Evolutionary conservation across 2,329 filamentous ascomycete genomes (phyloP), one percentile per base, ranked within the genome.

Genomic region (Cercospora sp.): DNA sequence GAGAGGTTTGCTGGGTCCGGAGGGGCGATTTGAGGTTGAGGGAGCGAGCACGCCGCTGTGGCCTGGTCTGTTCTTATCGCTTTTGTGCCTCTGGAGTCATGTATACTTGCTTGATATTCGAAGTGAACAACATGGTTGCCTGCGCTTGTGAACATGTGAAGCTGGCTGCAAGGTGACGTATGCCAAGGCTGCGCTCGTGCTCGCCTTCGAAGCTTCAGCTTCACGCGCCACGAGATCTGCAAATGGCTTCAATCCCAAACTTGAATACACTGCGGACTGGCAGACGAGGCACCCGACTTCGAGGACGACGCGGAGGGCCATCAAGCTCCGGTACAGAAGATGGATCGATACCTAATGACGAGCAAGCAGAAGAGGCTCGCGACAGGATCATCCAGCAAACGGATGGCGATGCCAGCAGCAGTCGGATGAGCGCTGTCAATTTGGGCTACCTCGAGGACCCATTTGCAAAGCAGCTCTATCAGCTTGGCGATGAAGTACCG

Each of bases 351-450:
- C 28, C 42, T 7, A 59, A 51, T 13, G 66, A 63, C 51, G 73
- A 77, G 64, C 76, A 78, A 62, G 73, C 75, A 26, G 77, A 79
- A 66, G 74, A 74, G 9, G 77, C 78, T 60, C 89, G 90, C 73
- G 94, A 98, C 80, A 84, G 85, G 68, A 87, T 90, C 48, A 90
- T 99, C 66, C 94, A 97, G 79, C 89, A 89, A 71, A 99, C 95
- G 3, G 95, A 99, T 80, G 89, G 90, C 69, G 95, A 99, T 82
- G 95, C 95, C 28, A 92, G 92, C 68, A 88, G 93, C 51, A 97
- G 93, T 31, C 88, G 95, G 40, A 83, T 97, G 79, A 98, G 94
- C 78, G 94, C 94, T 12, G 93, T 98, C 16, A 87, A 91, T 66
- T 78, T 93, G 61, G 93, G 93, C 33, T 98, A 98, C 78, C 83